phyloP scores from a whole-genome alignment of 495 filamentous ascomycete genomes.

The Mytilinidion resinicola region DNA sequence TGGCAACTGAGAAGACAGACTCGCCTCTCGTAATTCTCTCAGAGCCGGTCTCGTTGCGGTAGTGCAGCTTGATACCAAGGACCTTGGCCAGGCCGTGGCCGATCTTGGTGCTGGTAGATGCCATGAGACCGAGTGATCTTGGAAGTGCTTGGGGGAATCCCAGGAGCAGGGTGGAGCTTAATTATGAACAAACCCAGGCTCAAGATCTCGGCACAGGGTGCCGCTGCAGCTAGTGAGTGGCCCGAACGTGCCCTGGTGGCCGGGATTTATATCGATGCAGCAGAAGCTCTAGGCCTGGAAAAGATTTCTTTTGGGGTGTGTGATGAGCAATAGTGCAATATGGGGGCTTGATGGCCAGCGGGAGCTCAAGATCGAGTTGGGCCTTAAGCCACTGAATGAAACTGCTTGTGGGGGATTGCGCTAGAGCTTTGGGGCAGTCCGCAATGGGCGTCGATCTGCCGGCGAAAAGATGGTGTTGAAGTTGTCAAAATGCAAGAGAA shows the following conservation, averaged over 20 bases:
- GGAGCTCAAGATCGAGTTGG: too few species aligned
- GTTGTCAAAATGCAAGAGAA: slow-evolving; percentile 1
- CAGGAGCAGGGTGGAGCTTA: slow-evolving; percentile 1
- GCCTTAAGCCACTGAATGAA: neutral
- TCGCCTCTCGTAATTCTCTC: slow-evolving; percentile 63
- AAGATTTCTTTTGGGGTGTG: neutral
- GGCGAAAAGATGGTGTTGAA: neutral
- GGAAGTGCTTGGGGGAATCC: neutral
- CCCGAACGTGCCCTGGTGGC: neutral
- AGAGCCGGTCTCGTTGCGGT: slow-evolving; percentile 37
- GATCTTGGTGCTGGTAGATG: slow-evolving; percentile 46
- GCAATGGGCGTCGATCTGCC: neutral
- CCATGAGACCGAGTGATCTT: slow-evolving; percentile 28
- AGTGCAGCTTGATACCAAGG: slow-evolving; percentile 78
- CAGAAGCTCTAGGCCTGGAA: neutral
- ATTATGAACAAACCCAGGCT: neutral
- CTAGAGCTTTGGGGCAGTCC: neutral
- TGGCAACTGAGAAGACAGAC: slow-evolving; percentile 69
- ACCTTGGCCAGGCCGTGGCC: slow-evolving; percentile 71
- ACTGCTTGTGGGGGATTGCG: neutral
- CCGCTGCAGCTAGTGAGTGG: neutral
- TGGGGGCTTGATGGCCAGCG: neutral
- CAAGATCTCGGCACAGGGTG: neutral
- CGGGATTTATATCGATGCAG: neutral
- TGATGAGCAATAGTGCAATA: neutral